These are phyloP conservation scores for Populus deltoides DNA, from an alignment of 345 rosid genomes.

Conservation along the genomic window DNA sequence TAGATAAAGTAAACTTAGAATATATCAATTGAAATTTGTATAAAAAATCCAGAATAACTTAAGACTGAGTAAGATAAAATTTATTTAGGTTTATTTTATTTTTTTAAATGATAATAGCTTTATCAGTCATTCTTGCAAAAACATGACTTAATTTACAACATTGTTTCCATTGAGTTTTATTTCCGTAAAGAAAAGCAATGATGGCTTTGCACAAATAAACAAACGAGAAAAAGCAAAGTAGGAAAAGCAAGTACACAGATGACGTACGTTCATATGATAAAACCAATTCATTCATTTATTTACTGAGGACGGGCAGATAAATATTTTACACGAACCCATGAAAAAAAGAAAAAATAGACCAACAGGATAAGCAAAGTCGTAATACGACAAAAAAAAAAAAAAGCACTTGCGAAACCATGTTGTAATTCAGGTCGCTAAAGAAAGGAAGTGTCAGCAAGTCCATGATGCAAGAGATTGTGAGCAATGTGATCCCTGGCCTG, in stretches of 20 bases:
- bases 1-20: too few relatives aligned
- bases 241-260: background rate
- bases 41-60: too few relatives aligned
- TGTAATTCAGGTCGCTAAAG: conserved; percentile 2
- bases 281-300: background rate
- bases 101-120: too few relatives aligned
- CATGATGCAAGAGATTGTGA: conserved; percentile 73
- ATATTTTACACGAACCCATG: conserved; percentile 17
- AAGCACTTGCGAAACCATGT: background rate
- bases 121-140: too few relatives aligned
- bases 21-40: too few relatives aligned
- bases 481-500: conserved; percentile 69
- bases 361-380: background rate
- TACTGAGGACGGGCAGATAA: background rate
- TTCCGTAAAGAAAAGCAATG: background rate
- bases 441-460: conserved; percentile 47
- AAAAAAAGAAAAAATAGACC: background rate
- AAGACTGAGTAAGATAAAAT: too few relatives aligned
- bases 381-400: background rate
- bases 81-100: too few relatives aligned
- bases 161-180: background rate
- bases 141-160: too few relatives aligned
- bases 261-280: background rate
- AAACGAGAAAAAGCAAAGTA: background rate
- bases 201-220: background rate